phyloP scores from a whole-genome alignment of 1,284 basidiomycete genomes.

The Trichosporon sp. region DNA sequence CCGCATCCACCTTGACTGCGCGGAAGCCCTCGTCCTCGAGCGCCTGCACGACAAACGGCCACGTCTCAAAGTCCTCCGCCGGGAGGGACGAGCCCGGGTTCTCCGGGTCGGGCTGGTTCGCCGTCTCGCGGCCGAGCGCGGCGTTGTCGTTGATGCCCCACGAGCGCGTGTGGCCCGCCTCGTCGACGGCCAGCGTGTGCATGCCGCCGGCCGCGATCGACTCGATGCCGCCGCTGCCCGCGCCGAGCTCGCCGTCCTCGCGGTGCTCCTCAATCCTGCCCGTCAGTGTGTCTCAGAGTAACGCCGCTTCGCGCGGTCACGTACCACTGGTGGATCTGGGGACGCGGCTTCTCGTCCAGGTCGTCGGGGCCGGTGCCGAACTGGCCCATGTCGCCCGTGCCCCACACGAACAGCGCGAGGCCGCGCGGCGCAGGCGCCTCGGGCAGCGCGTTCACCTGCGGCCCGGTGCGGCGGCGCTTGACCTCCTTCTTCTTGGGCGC shows the following conservation, averaged over 20 bases:
- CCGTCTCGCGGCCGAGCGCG: constrained; percentile 76
- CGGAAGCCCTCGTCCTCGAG: constrained; percentile 70
- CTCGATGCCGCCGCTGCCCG: constrained; percentile 61
- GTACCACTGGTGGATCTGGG: constrained; percentile 58
- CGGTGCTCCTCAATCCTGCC: constrained; percentile 47
- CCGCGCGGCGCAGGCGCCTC: constrained; percentile 13
- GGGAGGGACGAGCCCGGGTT: constrained; percentile 60
- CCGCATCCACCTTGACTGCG: constrained; percentile 73
- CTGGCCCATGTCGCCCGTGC: constrained; percentile 78
- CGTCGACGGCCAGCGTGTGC: constrained; percentile 78
- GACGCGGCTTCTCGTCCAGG: constrained; percentile 65
- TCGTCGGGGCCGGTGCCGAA: constrained; percentile 71
- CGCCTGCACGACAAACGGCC: constrained; percentile 67
- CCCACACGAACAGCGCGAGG: constrained; percentile 67
- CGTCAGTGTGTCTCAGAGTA: neutral
- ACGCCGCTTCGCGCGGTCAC: constrained; percentile 8
- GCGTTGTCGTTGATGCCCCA: constrained; percentile 92
- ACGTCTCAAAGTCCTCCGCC: constrained; percentile 70
- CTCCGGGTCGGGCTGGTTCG: constrained; percentile 59
- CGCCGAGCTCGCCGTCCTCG: constrained; percentile 43
- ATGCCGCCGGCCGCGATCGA: constrained; percentile 72
- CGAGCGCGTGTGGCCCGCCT: constrained; percentile 74
- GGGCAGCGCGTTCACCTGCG: constrained; percentile 31
- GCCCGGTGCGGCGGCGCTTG: constrained; percentile 18
- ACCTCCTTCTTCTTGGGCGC: constrained; percentile 2